Conservation (phyloP, 2,329 filamentous ascomycete species). For the Penicillium freii region DNA sequence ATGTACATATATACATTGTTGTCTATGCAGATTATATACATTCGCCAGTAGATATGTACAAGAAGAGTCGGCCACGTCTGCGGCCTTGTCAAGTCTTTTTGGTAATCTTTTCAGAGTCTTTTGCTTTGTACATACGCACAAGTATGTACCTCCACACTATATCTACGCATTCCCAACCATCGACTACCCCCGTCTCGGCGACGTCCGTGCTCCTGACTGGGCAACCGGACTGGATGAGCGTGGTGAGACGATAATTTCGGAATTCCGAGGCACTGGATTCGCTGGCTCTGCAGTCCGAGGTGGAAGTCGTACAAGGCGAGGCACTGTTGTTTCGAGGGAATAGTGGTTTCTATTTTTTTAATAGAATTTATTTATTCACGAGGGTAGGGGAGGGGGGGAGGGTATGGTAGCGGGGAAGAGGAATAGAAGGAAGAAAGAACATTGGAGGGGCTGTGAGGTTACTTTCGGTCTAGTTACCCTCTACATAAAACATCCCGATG, state of each 20-base stretch:
- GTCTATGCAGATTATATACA: neutral
- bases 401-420: neutral
- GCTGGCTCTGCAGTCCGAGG: conserved; percentile 9
- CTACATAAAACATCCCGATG: neutral
- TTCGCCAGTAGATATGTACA: neutral
- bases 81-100: too few species aligned
- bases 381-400: neutral
- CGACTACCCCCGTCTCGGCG: neutral
- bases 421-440: neutral
- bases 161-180: neutral
- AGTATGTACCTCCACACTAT: neutral
- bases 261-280: conserved; percentile 17
- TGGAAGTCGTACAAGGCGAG: conserved; percentile 10
- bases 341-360: neutral
- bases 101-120: too few species aligned
- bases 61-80: too few species aligned
- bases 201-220: conserved; percentile 3
- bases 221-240: conserved; percentile 5
- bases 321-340: conserved; percentile 1
- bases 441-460: neutral
- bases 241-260: conserved; percentile 14
- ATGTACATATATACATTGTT: neutral
- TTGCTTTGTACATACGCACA: neutral
- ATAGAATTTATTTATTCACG: neutral
- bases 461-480: neutral